Base-by-base conservation (phyloP, 495 filamentous ascomycete species). In the Tuber indicum region DNA sequence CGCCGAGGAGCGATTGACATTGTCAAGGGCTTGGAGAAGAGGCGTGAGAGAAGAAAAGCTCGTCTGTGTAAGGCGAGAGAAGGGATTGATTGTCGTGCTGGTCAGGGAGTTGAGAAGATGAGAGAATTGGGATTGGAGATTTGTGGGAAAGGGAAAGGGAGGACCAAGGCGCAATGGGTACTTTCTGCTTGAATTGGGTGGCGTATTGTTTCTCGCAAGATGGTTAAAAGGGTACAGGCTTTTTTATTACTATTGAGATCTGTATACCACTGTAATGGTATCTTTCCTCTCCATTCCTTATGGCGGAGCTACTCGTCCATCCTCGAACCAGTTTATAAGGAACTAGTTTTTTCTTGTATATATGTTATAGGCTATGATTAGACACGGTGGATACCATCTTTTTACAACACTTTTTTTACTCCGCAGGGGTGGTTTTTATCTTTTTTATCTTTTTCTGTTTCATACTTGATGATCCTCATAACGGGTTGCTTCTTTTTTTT, bases 11-110 rank as follows among this genome's bases (percentile, higher is more conserved):
- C 96, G 44, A 94, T 98, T 79, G 96, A 98, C 83, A 98, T 99
- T 78, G 93, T 97, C 85, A 94, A 97, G 83, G 96, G 96, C 9
- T 90, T 99, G 12, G 96, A 98, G 86, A 91, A 92, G 85, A 97
- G 96, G 86, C 90, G 95, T 69, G 93, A 94, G 85, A 90, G 94
- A 74, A 92, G 96, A 75, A 92, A 91, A 85, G 77, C 75, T 23
- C 76, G 82, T 76, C 74, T 83, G 71, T 76, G 73, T 66, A 82
- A 79, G 41, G 88, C 86, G 81, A 90, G 89, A 82, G 88, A 90
- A 83, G 88, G 91, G 84, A 87, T 87, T 75, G 88, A 88, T 76
- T 88, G 88, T 72, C 86, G 88, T 83, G 93, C 92, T 66, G 96
- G 96, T 71, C 92, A 93, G 84, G 96, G 96, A 72, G 92, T 92